Base-by-base conservation (phyloP, 2,329 filamentous ascomycete species). In the Colletotrichum godetiae region DNA sequence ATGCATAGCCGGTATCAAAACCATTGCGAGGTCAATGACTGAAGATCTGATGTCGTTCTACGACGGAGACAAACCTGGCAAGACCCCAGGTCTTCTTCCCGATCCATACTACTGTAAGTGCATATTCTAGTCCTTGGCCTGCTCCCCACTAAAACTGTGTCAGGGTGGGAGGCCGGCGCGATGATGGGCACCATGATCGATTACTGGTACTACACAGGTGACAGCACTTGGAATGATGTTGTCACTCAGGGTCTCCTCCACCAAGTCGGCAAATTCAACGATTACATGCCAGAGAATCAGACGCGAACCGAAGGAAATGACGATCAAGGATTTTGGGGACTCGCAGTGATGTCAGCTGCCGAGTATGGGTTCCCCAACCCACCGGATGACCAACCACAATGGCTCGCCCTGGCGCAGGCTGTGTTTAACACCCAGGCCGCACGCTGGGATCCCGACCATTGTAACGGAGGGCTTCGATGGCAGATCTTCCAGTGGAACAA, bases 401-500 rank as follows among this genome's bases (percentile, higher is more conserved):
- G 92, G 90, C 86, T 94, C 12, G 90, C 91, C 5, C 88, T 97
- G 13, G 93, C 92, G 2, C 91, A 95, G 80, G 93, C 92, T 63
- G 93, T 95, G 35, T 97, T 97, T 85, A 94, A 97, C 80, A 92
- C 91, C 2, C 94, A 96, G 78, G 91, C 90, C 2, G 85, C 86
- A 33, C 90, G 94, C 49, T 97, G 94, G 94, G 93, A 95, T 75
- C 85, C 81, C 1, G 82, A 86, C 1, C 84, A 89, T 64, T 97
- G 94, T 77, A 87, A 86, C n/a, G 94, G 94, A 53, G 95, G 94
- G 6, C 81, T 97, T 63, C 89, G 93, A 74, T 96, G 94, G 94
- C 95, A 97, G 83, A 95, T 97, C 60, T 96, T 93, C 80, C 87
- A 89, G 1, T 95, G 94, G 86, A 97, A 97, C 79, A 91, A 89